phyloP scores from a whole-genome alignment of 2,329 filamentous ascomycete genomes.

The Neocatenulostroma microsporum region DNA sequence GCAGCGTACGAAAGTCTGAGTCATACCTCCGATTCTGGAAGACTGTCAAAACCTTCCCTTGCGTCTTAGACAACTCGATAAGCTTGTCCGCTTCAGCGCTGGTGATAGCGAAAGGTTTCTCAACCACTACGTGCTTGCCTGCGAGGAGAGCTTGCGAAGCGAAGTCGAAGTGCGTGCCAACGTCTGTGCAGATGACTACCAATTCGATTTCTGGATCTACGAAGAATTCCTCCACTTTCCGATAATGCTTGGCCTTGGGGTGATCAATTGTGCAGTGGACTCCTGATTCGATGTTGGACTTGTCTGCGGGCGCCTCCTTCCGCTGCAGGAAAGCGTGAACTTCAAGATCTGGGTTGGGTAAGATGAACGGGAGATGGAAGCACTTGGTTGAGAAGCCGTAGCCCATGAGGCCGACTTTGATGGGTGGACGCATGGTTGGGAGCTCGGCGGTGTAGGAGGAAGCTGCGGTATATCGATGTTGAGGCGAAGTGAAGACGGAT shows the following conservation, averaged over 20 bases:
- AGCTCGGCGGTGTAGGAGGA: too few species aligned
- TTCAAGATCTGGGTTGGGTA: slow-evolving; percentile 39
- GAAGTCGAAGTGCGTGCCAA: slow-evolving; percentile 26
- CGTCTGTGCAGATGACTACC: slow-evolving; percentile 30
- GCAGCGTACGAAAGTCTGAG: slow-evolving; percentile 33
- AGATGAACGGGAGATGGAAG: slow-evolving; percentile 47
- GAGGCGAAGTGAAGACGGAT: too few species aligned
- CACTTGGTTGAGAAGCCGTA: slow-evolving; percentile 44
- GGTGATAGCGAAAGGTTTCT: slow-evolving; percentile 33
- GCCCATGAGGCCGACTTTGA: slow-evolving; percentile 46
- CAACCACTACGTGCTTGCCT: slow-evolving; percentile 34
- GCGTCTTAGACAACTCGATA: slow-evolving; percentile 25
- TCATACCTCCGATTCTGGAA: slow-evolving; percentile 35
- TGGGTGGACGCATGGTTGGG: slow-evolving; percentile 19
- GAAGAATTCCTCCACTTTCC: slow-evolving; percentile 29
- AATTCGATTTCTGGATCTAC: slow-evolving; percentile 28
- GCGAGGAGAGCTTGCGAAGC: slow-evolving; percentile 27
- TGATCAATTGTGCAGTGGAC: slow-evolving; percentile 45
- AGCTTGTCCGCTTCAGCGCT: slow-evolving; percentile 29
- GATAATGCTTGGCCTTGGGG: slow-evolving; percentile 33
- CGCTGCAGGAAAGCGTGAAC: slow-evolving; percentile 45
- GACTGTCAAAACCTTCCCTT: slow-evolving; percentile 27
- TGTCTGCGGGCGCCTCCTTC: slow-evolving; percentile 31
- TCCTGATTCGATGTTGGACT: slow-evolving; percentile 21
- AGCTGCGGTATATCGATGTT: too few species aligned